Percentiles rank a stretch among this genome's conserved stretches.
Conservation (phyloP, 176 grass and related monocot species). For the Raddia distichophylla region DNA sequence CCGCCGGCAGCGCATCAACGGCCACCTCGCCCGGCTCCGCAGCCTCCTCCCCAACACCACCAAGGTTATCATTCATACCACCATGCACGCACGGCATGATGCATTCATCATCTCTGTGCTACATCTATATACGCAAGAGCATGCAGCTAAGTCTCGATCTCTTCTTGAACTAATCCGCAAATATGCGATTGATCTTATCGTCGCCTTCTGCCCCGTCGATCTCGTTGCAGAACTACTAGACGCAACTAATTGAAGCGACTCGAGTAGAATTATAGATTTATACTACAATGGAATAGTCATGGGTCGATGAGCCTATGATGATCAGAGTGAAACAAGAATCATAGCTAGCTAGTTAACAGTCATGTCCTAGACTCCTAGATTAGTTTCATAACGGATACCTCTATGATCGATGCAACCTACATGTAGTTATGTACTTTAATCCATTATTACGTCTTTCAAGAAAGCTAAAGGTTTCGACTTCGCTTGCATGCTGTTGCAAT, state of each 20-base stretch:
- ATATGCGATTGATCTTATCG: neutral
- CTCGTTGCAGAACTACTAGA: neutral
- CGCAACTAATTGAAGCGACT: neutral
- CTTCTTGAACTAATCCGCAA: neutral
- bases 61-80: conserved; percentile 52
- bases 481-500: neutral
- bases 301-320: neutral
- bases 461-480: conserved; percentile 9
- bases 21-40: conserved; percentile 76
- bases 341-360: neutral
- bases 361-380: neutral
- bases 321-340: neutral
- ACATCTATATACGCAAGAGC: neutral
- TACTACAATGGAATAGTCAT: conserved; percentile 36
- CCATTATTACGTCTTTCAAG: conserved; percentile 8
- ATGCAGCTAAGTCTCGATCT: neutral
- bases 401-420: neutral
- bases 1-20: conserved; percentile 91
- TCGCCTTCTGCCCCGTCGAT: neutral
- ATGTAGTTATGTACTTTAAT: neutral
- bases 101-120: neutral
- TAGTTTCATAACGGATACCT: neutral
- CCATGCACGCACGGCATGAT: too few species aligned
- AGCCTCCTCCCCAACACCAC: conserved; percentile 96
- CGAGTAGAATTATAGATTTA: conserved; percentile 9